These are phyloP conservation scores for Parachlorella kessleri DNA, from an alignment of 139 green algal genomes.

Conservation along the genomic window DNA sequence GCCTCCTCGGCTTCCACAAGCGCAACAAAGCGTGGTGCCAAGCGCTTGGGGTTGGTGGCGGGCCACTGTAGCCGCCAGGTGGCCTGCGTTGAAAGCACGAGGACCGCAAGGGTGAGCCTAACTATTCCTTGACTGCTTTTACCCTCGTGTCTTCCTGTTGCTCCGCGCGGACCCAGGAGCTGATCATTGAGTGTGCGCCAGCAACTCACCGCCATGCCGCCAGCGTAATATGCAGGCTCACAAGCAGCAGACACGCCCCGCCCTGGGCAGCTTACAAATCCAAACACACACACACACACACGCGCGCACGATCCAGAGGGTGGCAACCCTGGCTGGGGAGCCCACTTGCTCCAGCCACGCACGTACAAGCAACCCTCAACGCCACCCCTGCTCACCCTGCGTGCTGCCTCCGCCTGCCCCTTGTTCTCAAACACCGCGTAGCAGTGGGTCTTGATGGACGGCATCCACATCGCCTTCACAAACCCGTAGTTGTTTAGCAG, in stretches of 20 bases:
- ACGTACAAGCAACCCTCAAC: not conserved
- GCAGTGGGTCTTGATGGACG: conserved; percentile 77
- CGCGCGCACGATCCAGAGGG: too few relatives aligned
- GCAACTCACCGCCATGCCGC: too few relatives aligned
- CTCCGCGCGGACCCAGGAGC: too few relatives aligned
- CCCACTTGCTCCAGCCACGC: too few relatives aligned
- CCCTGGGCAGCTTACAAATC: too few relatives aligned
- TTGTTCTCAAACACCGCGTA: conserved; percentile 65
- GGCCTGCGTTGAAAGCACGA: conserved; percentile 2
- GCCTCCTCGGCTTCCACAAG: conserved; percentile 53
- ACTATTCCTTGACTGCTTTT: too few relatives aligned
- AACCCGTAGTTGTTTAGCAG: conserved; percentile 58
- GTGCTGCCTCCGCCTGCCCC: conserved; percentile 59
- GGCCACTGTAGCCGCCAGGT: conserved; percentile 52
- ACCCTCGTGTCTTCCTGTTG: too few relatives aligned
- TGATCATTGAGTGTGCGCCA: too few relatives aligned
- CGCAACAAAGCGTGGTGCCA: conserved; percentile 49
- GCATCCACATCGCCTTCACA: conserved; percentile 81
- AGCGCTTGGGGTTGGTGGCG: conserved; percentile 38
- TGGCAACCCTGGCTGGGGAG: too few relatives aligned
- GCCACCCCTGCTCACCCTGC: conserved; percentile 42
- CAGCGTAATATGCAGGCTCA: too few relatives aligned
- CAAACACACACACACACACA: too few relatives aligned
- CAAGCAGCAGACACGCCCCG: too few relatives aligned
- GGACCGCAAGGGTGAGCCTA: not conserved